These are phyloP conservation scores for Helotiales sp. DNA, from an alignment of 2,329 filamentous ascomycete genomes.

Conservation along the genomic window DNA sequence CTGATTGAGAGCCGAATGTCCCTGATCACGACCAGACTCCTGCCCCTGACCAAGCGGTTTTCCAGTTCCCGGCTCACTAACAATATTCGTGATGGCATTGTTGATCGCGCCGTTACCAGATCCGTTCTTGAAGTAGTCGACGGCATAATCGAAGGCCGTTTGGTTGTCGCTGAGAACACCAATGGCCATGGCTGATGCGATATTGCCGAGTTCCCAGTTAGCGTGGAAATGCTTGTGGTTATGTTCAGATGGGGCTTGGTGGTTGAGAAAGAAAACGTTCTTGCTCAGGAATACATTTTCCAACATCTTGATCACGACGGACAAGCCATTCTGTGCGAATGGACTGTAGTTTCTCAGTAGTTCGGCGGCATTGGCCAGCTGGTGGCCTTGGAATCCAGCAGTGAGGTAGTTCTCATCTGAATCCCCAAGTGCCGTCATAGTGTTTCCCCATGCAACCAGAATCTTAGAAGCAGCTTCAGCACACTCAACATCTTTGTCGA, in stretches of 20 bases:
- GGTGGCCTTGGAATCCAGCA: conserved; percentile 51
- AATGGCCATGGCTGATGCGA: conserved; percentile 48
- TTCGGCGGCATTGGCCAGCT: conserved; percentile 53
- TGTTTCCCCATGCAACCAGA: conserved; percentile 18
- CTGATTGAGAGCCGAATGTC: conserved; percentile 49
- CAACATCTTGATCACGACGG: conserved; percentile 34
- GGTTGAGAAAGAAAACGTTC: conserved; percentile 24
- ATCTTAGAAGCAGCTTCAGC: conserved; percentile 19
- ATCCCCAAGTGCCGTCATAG: conserved; percentile 33
- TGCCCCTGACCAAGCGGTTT: conserved; percentile 45
- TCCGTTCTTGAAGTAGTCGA: conserved; percentile 20
- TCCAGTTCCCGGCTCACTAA: conserved; percentile 9
- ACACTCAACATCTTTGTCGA: conserved; percentile 5
- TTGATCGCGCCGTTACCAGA: conserved; percentile 15
- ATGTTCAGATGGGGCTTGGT: conserved; percentile 36
- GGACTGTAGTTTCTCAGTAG: conserved; percentile 42
- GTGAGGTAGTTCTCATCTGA: conserved; percentile 47
- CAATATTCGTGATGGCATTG: conserved; percentile 38
- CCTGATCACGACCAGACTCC: conserved; percentile 52
- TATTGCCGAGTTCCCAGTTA: conserved; percentile 51
- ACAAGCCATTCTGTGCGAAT: conserved; percentile 42
- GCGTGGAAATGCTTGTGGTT: conserved; percentile 20
- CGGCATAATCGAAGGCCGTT: conserved; percentile 45
- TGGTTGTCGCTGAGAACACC: conserved; percentile 50
- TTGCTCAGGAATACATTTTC: conserved; percentile 42